Evolutionary conservation across 768 basidiomycete species (phyloP).

Genomic region (Rhizopogon roseolus): DNA sequence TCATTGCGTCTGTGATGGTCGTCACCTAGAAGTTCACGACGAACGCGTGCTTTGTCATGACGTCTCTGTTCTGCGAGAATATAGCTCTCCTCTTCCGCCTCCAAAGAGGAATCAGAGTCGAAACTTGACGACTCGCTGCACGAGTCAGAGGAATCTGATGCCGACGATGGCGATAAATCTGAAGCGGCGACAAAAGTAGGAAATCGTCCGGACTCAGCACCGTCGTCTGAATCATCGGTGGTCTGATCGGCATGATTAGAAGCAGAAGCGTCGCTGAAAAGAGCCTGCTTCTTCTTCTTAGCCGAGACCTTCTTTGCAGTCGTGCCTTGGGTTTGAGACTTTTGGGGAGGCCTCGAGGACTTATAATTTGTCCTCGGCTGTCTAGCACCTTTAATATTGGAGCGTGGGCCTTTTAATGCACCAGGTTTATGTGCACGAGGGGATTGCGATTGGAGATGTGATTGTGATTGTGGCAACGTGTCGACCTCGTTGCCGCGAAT

Average conservation of each 20-base stretch:
- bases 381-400: conserved; percentile 13
- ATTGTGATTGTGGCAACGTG: conserved; percentile 33
- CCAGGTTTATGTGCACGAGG: conserved; percentile 14
- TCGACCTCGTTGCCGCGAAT: conserved; percentile 26
- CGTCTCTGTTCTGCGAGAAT: conserved; percentile 44
- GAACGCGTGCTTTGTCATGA: conserved; percentile 48
- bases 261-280: conserved; percentile 14
- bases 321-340: conserved; percentile 35
- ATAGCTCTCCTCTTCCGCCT: conserved; percentile 59
- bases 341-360: conserved; percentile 30
- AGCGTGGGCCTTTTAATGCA: conserved; percentile 20
- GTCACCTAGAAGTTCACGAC: conserved; percentile 56
- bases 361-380: conserved; percentile 23
- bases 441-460: conserved; percentile 24
- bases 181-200: conserved; percentile 71
- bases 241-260: conserved; percentile 28
- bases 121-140: conserved; percentile 30
- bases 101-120: conserved; percentile 52
- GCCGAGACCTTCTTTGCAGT: conserved; percentile 20
- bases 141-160: conserved; percentile 42
- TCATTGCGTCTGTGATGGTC: conserved; percentile 38
- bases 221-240: conserved; percentile 24
- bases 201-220: conserved; percentile 36
- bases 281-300: conserved; percentile 12
- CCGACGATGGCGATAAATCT: conserved; percentile 44